Evolutionary conservation across 176 grass and related monocot species (phyloP).

Genomic region (Phyllostachys edulis): DNA sequence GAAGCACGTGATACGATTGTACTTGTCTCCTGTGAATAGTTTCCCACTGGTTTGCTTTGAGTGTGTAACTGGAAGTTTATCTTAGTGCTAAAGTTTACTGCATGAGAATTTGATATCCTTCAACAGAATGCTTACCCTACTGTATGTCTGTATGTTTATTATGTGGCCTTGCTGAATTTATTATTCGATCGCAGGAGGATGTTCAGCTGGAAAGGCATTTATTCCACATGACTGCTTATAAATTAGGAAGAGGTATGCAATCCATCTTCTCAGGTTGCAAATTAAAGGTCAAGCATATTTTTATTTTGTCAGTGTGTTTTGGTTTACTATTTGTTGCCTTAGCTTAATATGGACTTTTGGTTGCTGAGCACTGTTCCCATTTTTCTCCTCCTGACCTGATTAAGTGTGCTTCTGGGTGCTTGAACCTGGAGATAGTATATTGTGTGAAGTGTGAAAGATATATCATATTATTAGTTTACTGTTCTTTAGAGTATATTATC

Average conservation of each 20-base stretch:
- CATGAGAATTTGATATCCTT: not conserved
- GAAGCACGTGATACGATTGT: no score
- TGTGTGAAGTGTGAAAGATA: not conserved
- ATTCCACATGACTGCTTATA: slow-evolving; percentile 36
- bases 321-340: not conserved
- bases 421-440: not conserved
- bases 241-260: slow-evolving; percentile 41
- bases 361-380: not conserved
- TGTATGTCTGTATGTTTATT: not conserved
- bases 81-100: not conserved
- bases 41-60: no score
- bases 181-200: slow-evolving; percentile 19
- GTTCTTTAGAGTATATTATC: not conserved
- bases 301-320: not conserved
- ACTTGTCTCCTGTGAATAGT: no score
- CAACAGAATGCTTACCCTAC: not conserved
- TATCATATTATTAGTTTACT: not conserved
- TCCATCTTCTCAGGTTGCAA: not conserved
- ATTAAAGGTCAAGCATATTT: not conserved
- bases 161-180: not conserved
- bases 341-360: not conserved
- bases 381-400: not conserved
- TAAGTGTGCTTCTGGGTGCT: not conserved
- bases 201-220: slow-evolving; percentile 43
- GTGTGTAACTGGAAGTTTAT: not conserved